Evolutionary conservation across 2,329 filamentous ascomycete genomes (phyloP).

Genomic region (Taxawa tesnikishii): DNA sequence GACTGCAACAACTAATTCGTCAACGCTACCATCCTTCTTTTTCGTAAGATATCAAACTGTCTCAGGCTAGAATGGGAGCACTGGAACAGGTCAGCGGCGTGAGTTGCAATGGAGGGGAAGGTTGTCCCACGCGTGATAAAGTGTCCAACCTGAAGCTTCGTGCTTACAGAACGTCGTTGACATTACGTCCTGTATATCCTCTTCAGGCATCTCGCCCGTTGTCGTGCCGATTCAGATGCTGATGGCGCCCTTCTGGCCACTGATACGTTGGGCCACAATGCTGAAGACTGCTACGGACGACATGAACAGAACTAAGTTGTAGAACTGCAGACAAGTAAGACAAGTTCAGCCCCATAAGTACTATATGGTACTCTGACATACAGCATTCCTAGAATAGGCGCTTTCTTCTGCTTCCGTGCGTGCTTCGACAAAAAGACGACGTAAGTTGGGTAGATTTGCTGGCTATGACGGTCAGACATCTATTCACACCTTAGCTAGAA

Average conservation of each 20-base stretch:
- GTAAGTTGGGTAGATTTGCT: conserved; percentile 83
- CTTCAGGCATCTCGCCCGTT: too few species aligned
- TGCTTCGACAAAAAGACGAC: conserved; percentile 89
- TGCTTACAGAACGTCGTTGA: too few species aligned
- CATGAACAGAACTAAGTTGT: conserved; percentile 94
- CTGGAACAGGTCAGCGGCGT: neutral
- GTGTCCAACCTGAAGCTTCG: too few species aligned
- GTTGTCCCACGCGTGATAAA: too few species aligned
- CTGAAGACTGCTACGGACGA: conserved; percentile 93
- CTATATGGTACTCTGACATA: conserved; percentile 34
- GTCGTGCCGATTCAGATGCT: conserved; percentile 1
- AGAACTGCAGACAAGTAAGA: conserved; percentile 64
- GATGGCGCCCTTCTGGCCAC: conserved; percentile 16
- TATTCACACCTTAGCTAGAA: too few species aligned
- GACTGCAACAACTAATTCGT: too few species aligned
- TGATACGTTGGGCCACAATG: conserved; percentile 78
- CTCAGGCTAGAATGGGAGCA: neutral
- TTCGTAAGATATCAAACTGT: neutral
- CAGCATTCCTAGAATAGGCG: conserved; percentile 84
- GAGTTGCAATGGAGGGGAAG: too few species aligned
- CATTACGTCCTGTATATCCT: too few species aligned
- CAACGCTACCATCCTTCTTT: too few species aligned
- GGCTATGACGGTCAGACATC: conserved; percentile 26
- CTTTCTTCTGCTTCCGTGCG: conserved; percentile 88
- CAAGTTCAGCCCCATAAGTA: neutral